A percentile compares a stretch with the other conserved stretches of the same genome.
phyloP scores from a whole-genome alignment of 2,329 filamentous ascomycete genomes.

The Xylariales sp. region DNA sequence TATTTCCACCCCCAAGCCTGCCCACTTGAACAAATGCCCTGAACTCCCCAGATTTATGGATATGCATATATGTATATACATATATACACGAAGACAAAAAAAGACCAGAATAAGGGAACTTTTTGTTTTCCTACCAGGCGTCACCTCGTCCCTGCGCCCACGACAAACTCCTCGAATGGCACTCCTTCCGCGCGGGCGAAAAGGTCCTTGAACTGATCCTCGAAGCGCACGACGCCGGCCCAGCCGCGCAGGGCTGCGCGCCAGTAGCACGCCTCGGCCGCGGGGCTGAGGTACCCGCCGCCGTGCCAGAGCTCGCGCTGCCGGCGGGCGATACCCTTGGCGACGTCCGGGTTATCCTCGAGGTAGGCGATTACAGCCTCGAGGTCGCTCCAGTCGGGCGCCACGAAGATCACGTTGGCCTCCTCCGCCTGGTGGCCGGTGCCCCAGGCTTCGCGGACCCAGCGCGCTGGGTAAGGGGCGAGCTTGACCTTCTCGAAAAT shows the following conservation, averaged over 20 bases:
- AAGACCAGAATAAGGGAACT: too few species aligned
- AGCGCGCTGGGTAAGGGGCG: constrained; percentile 20
- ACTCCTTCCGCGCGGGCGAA: constrained; percentile 28
- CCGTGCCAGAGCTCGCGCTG: constrained; percentile 39
- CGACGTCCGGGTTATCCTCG: constrained; percentile 35
- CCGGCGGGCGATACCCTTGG: constrained; percentile 40
- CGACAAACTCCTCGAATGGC: constrained; percentile 35
- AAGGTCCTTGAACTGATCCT: constrained; percentile 27
- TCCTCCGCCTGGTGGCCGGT: constrained; percentile 23
- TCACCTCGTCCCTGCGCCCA: too few species aligned
- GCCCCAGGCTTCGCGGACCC: constrained; percentile 34
- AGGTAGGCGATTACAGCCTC: constrained; percentile 41
- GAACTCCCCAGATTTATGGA: too few species aligned
- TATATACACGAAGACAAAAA: too few species aligned
- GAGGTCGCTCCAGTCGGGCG: constrained; percentile 35
- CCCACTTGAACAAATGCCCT: too few species aligned
- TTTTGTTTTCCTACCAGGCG: too few species aligned
- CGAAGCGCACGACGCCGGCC: constrained; percentile 33
- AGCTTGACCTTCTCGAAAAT: constrained; percentile 5
- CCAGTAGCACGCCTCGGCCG: constrained; percentile 52
- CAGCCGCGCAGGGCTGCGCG: constrained; percentile 43
- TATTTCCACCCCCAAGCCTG: too few species aligned
- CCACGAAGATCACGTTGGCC: constrained; percentile 30
- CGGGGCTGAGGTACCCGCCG: constrained; percentile 41
- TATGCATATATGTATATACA: too few species aligned